Conservation (phyloP, 1,284 basidiomycete species). For the Ustilago vetiveriae region DNA sequence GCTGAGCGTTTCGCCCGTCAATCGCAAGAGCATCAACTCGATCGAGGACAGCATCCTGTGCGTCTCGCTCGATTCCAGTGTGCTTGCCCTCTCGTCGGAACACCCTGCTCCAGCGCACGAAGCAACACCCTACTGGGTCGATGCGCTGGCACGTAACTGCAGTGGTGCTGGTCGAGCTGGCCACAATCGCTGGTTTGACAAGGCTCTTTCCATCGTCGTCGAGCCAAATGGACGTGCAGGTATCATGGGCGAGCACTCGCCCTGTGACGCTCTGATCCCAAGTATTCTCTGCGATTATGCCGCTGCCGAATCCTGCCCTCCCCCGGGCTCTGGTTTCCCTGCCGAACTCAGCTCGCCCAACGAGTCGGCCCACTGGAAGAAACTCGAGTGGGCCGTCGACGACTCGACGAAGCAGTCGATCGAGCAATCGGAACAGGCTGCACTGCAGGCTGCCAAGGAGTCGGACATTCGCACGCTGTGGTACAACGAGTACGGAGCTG, state of each 20-base stretch:
- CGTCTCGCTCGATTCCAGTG: slow-evolving; percentile 72
- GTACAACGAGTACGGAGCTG: slow-evolving; percentile 85
- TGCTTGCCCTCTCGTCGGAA: slow-evolving; percentile 66
- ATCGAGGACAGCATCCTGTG: slow-evolving; percentile 82
- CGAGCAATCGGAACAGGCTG: slow-evolving; percentile 73
- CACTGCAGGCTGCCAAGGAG: slow-evolving; percentile 75
- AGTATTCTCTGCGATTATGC: slow-evolving; percentile 89
- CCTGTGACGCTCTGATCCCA: slow-evolving; percentile 89
- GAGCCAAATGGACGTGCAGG: slow-evolving; percentile 87
- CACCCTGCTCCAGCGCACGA: slow-evolving; percentile 65
- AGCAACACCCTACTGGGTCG: slow-evolving; percentile 75
- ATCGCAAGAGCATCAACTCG: slow-evolving; percentile 73
- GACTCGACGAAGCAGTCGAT: slow-evolving; percentile 74
- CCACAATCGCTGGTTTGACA: slow-evolving; percentile 92
- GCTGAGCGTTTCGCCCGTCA: slow-evolving; percentile 75
- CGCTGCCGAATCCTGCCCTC: slow-evolving; percentile 71
- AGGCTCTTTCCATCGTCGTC: slow-evolving; percentile 82
- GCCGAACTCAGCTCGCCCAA: slow-evolving; percentile 48
- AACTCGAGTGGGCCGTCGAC: slow-evolving; percentile 82
- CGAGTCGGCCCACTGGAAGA: slow-evolving; percentile 71
- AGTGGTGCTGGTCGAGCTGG: slow-evolving; percentile 77
- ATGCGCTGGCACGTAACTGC: slow-evolving; percentile 81
- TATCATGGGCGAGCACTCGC: slow-evolving; percentile 90
- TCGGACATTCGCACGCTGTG: slow-evolving; percentile 86
- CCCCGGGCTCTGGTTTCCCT: slow-evolving; percentile 42